Evolutionary conservation across 2,329 filamentous ascomycete genomes (phyloP).

Genomic region (Tolypocladium inflatum): DNA sequence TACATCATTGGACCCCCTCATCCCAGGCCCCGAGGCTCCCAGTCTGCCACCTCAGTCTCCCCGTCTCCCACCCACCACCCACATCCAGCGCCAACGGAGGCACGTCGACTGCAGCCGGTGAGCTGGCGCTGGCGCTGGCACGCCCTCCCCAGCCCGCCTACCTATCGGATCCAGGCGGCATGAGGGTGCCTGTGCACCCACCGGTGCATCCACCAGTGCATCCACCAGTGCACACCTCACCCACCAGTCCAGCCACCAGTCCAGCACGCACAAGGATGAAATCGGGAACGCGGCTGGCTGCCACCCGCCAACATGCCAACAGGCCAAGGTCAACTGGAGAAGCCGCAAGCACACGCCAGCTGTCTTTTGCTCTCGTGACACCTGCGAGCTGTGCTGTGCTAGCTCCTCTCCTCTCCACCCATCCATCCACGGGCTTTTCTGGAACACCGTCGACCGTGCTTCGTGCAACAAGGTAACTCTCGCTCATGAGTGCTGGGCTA

Average conservation of each 20-base stretch:
- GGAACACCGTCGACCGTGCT: neutral
- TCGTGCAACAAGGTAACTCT: neutral
- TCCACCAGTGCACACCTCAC: too few relatives aligned
- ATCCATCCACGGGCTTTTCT: neutral
- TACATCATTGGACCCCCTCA: constrained; percentile 3
- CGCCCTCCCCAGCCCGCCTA: neutral
- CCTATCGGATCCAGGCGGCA: neutral
- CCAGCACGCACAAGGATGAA: neutral
- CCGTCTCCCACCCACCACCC: too few relatives aligned
- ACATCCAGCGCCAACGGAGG: too few relatives aligned
- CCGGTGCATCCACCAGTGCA: too few relatives aligned
- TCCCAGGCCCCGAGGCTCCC: neutral
- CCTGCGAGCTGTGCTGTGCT: neutral
- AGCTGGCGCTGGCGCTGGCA: neutral
- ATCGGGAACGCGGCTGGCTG: neutral
- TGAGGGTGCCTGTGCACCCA: too few relatives aligned
- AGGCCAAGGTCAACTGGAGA: neutral
- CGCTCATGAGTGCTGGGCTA: neutral
- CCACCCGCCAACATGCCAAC: neutral
- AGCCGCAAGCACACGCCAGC: neutral
- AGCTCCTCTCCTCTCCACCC: neutral
- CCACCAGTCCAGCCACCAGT: too few relatives aligned
- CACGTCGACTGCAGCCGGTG: neutral
- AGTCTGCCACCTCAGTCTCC: too few relatives aligned
- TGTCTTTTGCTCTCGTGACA: neutral